Evolutionary conservation across 108 stramenopile species (phyloP).

Genomic region (Stephanodiscus minutulus): DNA sequence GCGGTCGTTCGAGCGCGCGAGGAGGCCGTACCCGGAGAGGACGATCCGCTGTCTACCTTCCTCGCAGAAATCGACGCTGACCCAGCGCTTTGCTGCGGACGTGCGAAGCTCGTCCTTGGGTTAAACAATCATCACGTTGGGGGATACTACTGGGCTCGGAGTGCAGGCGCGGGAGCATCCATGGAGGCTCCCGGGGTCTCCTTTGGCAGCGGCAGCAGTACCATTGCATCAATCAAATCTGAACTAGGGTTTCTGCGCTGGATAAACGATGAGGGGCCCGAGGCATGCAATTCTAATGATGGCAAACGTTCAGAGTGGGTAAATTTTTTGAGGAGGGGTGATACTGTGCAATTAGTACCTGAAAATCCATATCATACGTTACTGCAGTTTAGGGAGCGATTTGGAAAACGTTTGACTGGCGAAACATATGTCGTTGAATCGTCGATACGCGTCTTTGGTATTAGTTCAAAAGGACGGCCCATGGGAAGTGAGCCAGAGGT

Average conservation of each 20-base stretch:
- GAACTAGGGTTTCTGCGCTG: conserved; percentile 40
- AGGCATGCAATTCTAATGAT: conserved; percentile 74
- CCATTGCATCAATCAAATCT: not conserved
- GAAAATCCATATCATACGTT: conserved; percentile 37
- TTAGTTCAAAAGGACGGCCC: conserved; percentile 44
- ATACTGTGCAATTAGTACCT: conserved; percentile 80
- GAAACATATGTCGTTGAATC: not conserved
- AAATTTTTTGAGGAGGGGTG: conserved; percentile 61
- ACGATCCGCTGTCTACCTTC: conserved; percentile 53
- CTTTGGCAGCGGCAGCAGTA: conserved; percentile 22
- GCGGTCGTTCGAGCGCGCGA: conserved; percentile 42
- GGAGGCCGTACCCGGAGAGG: conserved; percentile 23
- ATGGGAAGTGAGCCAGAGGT: conserved; percentile 60
- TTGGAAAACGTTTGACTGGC: conserved; percentile 4
- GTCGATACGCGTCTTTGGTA: conserved; percentile 39
- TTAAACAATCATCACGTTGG: conserved; percentile 83
- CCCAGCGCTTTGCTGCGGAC: conserved; percentile 19
- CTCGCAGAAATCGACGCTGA: conserved; percentile 53
- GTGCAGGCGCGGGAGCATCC: conserved; percentile 65
- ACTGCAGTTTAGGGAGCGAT: conserved; percentile 19
- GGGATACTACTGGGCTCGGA: conserved; percentile 80
- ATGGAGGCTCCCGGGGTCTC: conserved; percentile 74
- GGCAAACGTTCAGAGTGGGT: conserved; percentile 82
- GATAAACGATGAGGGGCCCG: conserved; percentile 41
- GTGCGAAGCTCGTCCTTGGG: conserved; percentile 59